Evolutionary conservation across 257 asterid genomes (phyloP).

Genomic region (Linderniella brevidens): DNA sequence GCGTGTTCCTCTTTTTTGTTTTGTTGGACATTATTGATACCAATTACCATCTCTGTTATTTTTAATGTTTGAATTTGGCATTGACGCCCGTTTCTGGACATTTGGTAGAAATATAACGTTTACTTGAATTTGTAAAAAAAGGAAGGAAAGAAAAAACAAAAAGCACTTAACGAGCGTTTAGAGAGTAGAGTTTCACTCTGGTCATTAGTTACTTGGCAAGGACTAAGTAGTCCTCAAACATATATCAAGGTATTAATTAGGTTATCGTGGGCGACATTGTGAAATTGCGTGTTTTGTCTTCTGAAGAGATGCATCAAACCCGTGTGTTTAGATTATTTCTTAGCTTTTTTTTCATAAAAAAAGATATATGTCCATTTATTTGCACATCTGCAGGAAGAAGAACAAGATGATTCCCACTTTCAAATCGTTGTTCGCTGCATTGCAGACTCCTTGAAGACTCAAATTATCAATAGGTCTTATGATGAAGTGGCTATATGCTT

Average conservation of each 20-base stretch:
- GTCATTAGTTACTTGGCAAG: no score
- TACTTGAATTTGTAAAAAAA: no score
- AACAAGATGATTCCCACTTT: slow-evolving; percentile 43
- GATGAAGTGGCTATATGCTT: slow-evolving; percentile 91
- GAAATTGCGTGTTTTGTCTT: background rate
- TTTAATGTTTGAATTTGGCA: no score
- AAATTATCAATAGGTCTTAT: slow-evolving; percentile 71
- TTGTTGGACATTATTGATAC: background rate
- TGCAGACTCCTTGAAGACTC: slow-evolving; percentile 62
- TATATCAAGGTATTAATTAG: no score
- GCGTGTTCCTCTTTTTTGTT: background rate
- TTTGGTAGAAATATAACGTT: no score
- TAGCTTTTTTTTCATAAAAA: background rate
- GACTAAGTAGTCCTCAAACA: no score
- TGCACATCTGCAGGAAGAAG: slow-evolving; percentile 35
- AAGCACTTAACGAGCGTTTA: no score
- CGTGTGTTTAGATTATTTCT: slow-evolving; percentile 7
- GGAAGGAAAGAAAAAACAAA: no score
- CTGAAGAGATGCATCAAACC: background rate
- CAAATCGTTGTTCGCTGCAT: slow-evolving; percentile 45
- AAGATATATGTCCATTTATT: slow-evolving; percentile 9
- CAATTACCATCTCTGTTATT: no score
- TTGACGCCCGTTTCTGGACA: no score
- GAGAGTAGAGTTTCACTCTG: no score
- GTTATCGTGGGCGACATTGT: no score